Conservation (phyloP, 306 rosid species). For the Rubus idaeus region DNA sequence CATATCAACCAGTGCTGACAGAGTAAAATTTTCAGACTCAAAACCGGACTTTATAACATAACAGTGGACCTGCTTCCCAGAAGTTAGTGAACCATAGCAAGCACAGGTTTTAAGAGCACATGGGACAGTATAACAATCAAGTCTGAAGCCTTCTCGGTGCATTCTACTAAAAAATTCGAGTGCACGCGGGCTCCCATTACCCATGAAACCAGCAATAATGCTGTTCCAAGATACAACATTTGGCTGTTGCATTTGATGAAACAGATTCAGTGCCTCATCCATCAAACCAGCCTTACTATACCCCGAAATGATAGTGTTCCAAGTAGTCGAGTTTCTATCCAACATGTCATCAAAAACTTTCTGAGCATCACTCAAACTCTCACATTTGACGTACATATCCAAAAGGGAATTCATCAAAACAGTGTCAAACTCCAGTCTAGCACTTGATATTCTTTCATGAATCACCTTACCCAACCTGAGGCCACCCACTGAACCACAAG, state of each 20-base stretch:
- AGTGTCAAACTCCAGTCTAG: slow-evolving; percentile 51
- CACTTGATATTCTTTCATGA: slow-evolving; percentile 41
- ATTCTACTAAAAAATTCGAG: slow-evolving; percentile 55
- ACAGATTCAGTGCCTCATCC: slow-evolving; percentile 58
- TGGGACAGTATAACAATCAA: slow-evolving; percentile 69
- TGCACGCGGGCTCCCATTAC: slow-evolving; percentile 38
- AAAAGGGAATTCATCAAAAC: slow-evolving; percentile 81
- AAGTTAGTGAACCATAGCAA: slow-evolving; percentile 31
- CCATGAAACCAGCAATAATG: slow-evolving; percentile 68
- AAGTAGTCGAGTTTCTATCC: slow-evolving; percentile 47
- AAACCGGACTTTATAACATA: slow-evolving; percentile 55
- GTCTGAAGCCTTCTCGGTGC: slow-evolving; percentile 58
- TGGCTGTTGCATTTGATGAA: slow-evolving; percentile 58
- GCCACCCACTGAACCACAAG: slow-evolving; percentile 60
- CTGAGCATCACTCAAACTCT: slow-evolving; percentile 58
- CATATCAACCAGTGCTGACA: slow-evolving; percentile 79
- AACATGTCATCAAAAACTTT: slow-evolving; percentile 49
- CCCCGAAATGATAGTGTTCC: slow-evolving; percentile 70
- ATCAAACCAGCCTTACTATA: slow-evolving; percentile 54
- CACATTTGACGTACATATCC: slow-evolving; percentile 91
- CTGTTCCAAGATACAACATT: slow-evolving; percentile 78
- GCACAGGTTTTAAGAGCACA: slow-evolving; percentile 67
- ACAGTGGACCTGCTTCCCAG: slow-evolving; percentile 71
- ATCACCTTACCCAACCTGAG: slow-evolving; percentile 55
- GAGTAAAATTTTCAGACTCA: slow-evolving; percentile 55